Base-by-base conservation (phyloP, 2,329 filamentous ascomycete genomes). In the Colletotrichum siamense region DNA sequence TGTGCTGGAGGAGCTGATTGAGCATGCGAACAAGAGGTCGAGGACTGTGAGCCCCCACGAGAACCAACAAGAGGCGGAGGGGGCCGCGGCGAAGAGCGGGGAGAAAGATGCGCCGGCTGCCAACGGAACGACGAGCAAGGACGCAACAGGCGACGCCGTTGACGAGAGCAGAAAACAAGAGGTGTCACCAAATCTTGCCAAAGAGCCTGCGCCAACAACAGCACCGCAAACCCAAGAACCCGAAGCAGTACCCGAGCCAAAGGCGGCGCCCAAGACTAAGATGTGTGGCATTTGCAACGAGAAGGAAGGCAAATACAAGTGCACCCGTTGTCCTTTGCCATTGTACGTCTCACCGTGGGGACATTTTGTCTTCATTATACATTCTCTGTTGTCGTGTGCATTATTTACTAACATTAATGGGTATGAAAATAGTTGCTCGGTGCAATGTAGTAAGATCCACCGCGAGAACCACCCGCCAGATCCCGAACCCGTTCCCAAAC, bases 271-370 rank as follows among this genome's bases (percentile, higher is more conserved):
- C 18, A 75, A 77, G 52, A 65, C 79, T 57, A 79, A 79, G 22
- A 77, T 82, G 3, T 93, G 92, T 79, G 87, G 88, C 7, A 85
- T 92, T 36, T 94, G 92, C 81, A 81, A 88, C 32, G 80, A 82
- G 39, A 86, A 86, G 6, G 84, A 88, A 24, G 87, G 86, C 34
- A 93, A 92, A 82, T 94, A 94, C 83, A 93, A 92, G 79, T 94
- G 92, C 77, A 86, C 90, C n/a, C 87, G 87, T 32, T 94, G 92
- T 81, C 83, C 87, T 64, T 79, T 90, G 26, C 88, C 89, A 77
- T 93, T 92, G 92, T 93, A 85, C 81, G 91, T 84, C 26, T 30
- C 61, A n/a, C 8, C 24, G 22, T 15, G 24, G 26, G 18, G 44
- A 26, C n/a, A 28, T 26, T 49, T 69, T 15, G 18, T 28, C 65